A percentile compares a stretch with the other conserved stretches of the same genome.
These are phyloP conservation scores for Physaria fendleri DNA, from an alignment of 345 rosid genomes.

Conservation along the genomic window DNA sequence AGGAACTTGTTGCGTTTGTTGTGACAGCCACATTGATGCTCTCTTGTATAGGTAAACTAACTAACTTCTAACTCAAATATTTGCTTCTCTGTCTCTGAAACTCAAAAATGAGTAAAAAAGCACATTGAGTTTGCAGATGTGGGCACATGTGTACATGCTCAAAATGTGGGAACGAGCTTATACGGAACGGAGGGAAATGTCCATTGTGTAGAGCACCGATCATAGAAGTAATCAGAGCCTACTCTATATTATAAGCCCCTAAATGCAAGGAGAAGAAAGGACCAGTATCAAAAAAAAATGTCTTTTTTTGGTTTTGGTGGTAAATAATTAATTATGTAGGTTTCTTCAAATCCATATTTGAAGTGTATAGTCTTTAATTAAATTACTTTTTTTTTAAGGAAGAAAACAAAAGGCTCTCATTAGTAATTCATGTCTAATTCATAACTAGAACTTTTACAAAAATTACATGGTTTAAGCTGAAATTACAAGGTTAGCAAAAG, in stretches of 20 bases:
- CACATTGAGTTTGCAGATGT: slow-evolving; percentile 46
- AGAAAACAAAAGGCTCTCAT: neutral
- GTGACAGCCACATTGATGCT: slow-evolving; percentile 91
- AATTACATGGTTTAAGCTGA: too few relatives aligned
- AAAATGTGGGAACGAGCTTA: slow-evolving; percentile 85
- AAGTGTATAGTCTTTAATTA: slow-evolving; percentile 1
- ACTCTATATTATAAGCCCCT: slow-evolving; percentile 68
- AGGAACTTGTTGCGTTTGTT: slow-evolving; percentile 97
- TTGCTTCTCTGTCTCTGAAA: neutral
- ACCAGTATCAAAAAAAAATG: neutral
- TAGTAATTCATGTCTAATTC: neutral
- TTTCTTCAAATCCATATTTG: slow-evolving; percentile 9
- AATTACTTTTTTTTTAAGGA: neutral
- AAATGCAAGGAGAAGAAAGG: neutral
- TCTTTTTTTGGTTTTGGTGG: slow-evolving; percentile 1
- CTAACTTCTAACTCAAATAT: neutral
- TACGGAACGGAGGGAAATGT: slow-evolving; percentile 88
- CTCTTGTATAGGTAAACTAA: slow-evolving; percentile 78
- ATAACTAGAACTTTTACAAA: too few relatives aligned
- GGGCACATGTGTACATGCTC: slow-evolving; percentile 99
- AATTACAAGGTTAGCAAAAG: too few relatives aligned
- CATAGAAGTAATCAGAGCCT: slow-evolving; percentile 88
- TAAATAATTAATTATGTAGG: slow-evolving; percentile 9
- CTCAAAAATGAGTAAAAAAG: neutral
- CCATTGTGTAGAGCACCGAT: slow-evolving; percentile 97